Percentiles rank a stretch among this genome's conserved stretches.
Evolutionary conservation across 2,329 filamentous ascomycete genomes (phyloP).

Genomic region (Pseudogymnoascus sp.): DNA sequence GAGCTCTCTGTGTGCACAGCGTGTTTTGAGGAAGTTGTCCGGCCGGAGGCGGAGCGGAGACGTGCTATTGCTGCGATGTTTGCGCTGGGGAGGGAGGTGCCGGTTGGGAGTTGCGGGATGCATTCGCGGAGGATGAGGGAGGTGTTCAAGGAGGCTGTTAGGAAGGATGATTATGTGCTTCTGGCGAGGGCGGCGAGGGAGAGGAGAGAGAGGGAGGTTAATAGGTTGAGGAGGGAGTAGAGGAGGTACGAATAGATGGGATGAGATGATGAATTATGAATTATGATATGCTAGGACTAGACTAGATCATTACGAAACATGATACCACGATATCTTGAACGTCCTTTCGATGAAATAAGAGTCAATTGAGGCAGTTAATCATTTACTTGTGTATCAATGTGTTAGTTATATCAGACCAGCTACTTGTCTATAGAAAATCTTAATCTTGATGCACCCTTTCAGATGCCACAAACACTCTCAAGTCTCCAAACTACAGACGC

Average conservation of each 20-base stretch:
- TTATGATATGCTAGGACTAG: background rate
- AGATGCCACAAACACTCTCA: too few species aligned
- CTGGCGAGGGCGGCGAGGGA: constrained; percentile 51
- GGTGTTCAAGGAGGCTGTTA: constrained; percentile 60
- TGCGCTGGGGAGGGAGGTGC: constrained; percentile 47
- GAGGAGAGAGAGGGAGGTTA: constrained; percentile 48
- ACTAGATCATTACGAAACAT: background rate
- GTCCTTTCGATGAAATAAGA: background rate
- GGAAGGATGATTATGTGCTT: constrained; percentile 57
- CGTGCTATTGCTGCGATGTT: constrained; percentile 57
- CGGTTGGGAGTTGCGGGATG: constrained; percentile 61
- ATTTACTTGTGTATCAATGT: background rate
- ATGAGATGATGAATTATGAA: background rate
- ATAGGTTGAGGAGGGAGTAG: constrained; percentile 51
- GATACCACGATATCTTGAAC: background rate
- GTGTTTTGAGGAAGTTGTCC: constrained; percentile 76
- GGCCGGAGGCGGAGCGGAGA: constrained; percentile 51
- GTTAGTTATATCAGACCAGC: background rate
- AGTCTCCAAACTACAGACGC: background rate
- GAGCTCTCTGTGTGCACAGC: constrained; percentile 80
- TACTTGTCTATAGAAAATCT: background rate
- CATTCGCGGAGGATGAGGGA: constrained; percentile 74
- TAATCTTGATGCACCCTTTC: too few species aligned
- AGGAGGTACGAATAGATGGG: constrained; percentile 45
- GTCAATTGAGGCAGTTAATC: background rate